Evolutionary conservation across 2,329 filamentous ascomycete genomes (phyloP).

Genomic region (Arthrobotrys entomopaga): DNA sequence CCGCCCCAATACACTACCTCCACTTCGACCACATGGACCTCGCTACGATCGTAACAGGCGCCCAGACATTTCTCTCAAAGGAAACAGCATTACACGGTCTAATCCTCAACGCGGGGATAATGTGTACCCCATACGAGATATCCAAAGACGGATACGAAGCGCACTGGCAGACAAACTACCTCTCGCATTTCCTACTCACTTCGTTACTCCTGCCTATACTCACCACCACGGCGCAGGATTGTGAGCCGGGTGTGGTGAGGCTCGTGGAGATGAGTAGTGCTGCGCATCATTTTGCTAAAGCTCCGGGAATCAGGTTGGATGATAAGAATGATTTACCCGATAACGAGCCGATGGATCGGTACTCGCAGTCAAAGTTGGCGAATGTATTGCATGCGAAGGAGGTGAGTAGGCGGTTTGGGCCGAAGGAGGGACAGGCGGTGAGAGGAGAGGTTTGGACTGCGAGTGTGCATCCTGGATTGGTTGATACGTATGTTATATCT

Average conservation of each 20-base stretch:
- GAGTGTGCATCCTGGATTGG: conserved; percentile 63
- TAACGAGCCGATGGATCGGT: conserved; percentile 60
- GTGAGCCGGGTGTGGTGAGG: conserved; percentile 60
- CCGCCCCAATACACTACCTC: conserved; percentile 54
- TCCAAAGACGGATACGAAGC: conserved; percentile 60
- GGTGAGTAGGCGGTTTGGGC: conserved; percentile 61
- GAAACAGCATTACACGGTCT: conserved; percentile 57
- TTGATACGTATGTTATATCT: conserved; percentile 60
- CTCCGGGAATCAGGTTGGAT: conserved; percentile 63
- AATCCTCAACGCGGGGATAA: conserved; percentile 49
- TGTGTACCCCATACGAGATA: conserved; percentile 37
- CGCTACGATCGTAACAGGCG: conserved; percentile 45
- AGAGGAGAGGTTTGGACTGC: conserved; percentile 62
- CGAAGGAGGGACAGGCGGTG: conserved; percentile 59
- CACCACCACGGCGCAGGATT: conserved; percentile 60
- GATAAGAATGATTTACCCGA: conserved; percentile 62
- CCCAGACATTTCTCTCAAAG: conserved; percentile 52
- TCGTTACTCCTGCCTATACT: conserved; percentile 65
- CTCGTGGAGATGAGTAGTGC: conserved; percentile 64
- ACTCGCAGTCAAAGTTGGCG: conserved; percentile 65
- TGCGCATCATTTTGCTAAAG: conserved; percentile 60
- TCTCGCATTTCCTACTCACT: conserved; percentile 66
- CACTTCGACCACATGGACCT: conserved; percentile 58
- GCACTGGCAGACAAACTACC: conserved; percentile 66
- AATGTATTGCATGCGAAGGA: conserved; percentile 64